Conservation (phyloP, 1,284 basidiomycete genomes). For the Austroboletus novae-zelandiae region DNA sequence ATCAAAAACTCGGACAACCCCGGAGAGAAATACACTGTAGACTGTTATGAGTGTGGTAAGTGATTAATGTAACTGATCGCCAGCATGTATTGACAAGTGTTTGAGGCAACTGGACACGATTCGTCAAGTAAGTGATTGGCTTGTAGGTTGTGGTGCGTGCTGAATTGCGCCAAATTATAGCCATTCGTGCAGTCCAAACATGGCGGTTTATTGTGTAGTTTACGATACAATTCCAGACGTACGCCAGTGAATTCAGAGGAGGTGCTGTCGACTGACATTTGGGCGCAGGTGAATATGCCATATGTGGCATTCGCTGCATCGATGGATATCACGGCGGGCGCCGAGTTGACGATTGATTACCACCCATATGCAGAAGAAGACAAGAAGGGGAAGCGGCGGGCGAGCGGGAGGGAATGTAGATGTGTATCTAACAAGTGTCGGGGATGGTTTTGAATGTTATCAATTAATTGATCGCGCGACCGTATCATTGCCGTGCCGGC, state of each 20-base stretch:
- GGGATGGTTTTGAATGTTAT: constrained; percentile 22
- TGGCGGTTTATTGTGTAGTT: constrained; percentile 53
- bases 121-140: constrained; percentile 54
- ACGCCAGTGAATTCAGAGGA: constrained; percentile 11
- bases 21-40: constrained; percentile 44
- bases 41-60: constrained; percentile 48
- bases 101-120: constrained; percentile 70
- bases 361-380: constrained; percentile 41
- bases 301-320: constrained; percentile 58
- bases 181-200: constrained; percentile 64
- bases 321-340: constrained; percentile 44
- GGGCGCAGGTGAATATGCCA: constrained; percentile 51
- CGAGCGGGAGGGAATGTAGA: constrained; percentile 17
- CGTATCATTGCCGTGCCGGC: not conserved
- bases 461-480: too few relatives aligned
- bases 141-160: not conserved
- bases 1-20: constrained; percentile 33
- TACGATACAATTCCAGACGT: constrained; percentile 60
- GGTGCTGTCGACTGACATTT: not conserved
- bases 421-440: constrained; percentile 24
- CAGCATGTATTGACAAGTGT: constrained; percentile 3
- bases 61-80: not conserved
- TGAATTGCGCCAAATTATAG: constrained; percentile 33
- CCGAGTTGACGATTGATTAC: constrained; percentile 66
- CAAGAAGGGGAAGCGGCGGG: constrained; percentile 24